phyloP scores from a whole-genome alignment of 2,329 filamentous ascomycete genomes.

The Botrytis pseudocinerea region DNA sequence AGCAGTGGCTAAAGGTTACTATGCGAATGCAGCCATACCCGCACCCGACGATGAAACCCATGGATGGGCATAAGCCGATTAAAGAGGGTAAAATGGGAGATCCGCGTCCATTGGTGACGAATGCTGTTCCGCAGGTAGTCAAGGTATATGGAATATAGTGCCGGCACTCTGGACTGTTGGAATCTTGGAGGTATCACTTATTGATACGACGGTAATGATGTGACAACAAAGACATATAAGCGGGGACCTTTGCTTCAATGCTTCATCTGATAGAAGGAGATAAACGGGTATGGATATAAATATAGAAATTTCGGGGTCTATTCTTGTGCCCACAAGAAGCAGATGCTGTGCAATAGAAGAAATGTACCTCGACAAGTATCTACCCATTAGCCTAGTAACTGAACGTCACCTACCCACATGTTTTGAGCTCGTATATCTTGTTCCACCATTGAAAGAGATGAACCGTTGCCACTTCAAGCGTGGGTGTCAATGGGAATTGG shows the following conservation, averaged over 20 bases:
- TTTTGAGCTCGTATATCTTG: neutral
- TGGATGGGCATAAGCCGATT: neutral
- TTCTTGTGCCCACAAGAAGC: neutral
- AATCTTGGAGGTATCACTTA: neutral
- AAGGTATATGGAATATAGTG: neutral
- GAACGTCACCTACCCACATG: neutral
- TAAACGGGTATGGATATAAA: neutral
- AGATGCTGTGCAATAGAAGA: constrained; percentile 3
- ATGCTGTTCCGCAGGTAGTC: neutral
- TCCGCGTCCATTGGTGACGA: constrained; percentile 1
- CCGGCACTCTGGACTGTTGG: neutral
- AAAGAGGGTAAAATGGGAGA: neutral
- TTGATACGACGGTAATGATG: neutral
- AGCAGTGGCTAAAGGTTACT: neutral
- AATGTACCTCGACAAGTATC: neutral
- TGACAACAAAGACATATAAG: neutral
- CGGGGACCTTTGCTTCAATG: neutral
- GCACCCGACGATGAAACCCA: neutral
- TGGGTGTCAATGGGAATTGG: neutral
- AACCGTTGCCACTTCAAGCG: neutral
- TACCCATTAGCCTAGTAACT: neutral
- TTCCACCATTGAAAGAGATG: neutral
- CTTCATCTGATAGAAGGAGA: neutral
- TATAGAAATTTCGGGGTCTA: constrained; percentile 6
- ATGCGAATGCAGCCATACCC: constrained; percentile 1